phyloP scores from a whole-genome alignment of 805 yeast genomes.

The Lipomyces yamanashiensis region DNA sequence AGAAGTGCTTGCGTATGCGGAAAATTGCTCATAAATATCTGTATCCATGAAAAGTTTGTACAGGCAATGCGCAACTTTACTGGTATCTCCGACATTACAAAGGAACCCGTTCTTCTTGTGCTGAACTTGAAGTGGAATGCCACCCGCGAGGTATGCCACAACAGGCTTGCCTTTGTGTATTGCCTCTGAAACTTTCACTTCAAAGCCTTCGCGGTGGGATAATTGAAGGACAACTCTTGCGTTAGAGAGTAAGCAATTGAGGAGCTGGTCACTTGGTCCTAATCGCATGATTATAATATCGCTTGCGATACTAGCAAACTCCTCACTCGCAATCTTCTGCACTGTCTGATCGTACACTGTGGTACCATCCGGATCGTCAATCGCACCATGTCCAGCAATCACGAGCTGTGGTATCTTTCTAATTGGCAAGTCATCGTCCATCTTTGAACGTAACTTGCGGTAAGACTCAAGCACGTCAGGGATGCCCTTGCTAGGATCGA shows the following conservation, averaged over 20 bases:
- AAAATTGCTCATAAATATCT: constrained; percentile 9
- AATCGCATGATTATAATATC: constrained; percentile 33
- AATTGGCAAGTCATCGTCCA: constrained; percentile 35
- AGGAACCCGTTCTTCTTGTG: constrained; percentile 27
- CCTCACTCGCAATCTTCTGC: constrained; percentile 15
- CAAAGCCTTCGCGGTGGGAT: constrained; percentile 37
- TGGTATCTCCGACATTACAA: constrained; percentile 31
- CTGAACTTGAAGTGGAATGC: constrained; percentile 32
- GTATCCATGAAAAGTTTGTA: constrained; percentile 24
- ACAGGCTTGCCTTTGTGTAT: constrained; percentile 35
- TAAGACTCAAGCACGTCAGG: constrained; percentile 36
- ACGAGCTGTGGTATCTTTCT: constrained; percentile 37
- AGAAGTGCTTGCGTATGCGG: constrained; percentile 17
- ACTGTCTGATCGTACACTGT: constrained; percentile 29
- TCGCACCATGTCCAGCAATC: constrained; percentile 36
- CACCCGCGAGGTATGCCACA: constrained; percentile 34
- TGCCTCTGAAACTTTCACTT: constrained; percentile 37
- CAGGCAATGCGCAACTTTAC: constrained; percentile 25
- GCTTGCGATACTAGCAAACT: constrained; percentile 26
- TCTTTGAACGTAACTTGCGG: constrained; percentile 25
- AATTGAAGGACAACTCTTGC: constrained; percentile 33
- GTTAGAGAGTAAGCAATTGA: constrained; percentile 33
- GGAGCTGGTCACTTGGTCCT: constrained; percentile 36
- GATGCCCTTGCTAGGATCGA: constrained; percentile 37
- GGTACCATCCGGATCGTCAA: constrained; percentile 37